Evolutionary conservation across 768 basidiomycete species (phyloP).

Genomic region (Phanerodontia chrysosporium): DNA sequence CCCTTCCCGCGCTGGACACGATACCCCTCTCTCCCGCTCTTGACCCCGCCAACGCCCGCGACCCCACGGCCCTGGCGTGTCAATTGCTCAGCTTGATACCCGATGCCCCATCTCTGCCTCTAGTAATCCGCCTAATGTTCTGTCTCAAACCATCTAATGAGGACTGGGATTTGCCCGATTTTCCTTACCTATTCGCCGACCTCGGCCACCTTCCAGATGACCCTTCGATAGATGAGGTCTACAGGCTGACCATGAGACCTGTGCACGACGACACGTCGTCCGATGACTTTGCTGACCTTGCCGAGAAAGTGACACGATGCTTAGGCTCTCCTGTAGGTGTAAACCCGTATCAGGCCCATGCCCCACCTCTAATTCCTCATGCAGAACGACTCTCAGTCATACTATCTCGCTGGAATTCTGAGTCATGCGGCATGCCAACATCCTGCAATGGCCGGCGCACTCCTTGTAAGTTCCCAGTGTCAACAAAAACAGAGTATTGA

Average conservation of each 20-base stretch:
- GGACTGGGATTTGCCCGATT: constrained; percentile 76
- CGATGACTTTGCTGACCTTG: constrained; percentile 51
- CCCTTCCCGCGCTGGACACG: constrained; percentile 31
- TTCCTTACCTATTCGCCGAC: constrained; percentile 67
- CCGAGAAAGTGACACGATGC: constrained; percentile 48
- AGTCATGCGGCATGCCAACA: constrained; percentile 64
- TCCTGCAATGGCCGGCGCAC: constrained; percentile 36
- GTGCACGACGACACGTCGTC: constrained; percentile 51
- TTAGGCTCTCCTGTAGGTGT: constrained; percentile 53
- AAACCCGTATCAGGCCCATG: background rate
- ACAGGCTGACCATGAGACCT: constrained; percentile 50
- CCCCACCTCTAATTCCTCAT: background rate
- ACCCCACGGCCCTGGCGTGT: constrained; percentile 60
- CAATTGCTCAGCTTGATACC: constrained; percentile 60
- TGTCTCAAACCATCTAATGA: constrained; percentile 74
- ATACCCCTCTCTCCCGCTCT: constrained; percentile 44
- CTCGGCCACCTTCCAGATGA: constrained; percentile 46
- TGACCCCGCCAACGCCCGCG: constrained; percentile 55
- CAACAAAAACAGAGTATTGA: background rate
- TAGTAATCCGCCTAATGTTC: constrained; percentile 70
- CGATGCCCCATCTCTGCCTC: constrained; percentile 55
- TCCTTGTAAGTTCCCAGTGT: constrained; percentile 40
- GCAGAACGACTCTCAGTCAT: constrained; percentile 54
- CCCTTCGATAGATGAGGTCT: constrained; percentile 55
- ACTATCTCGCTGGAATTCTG: constrained; percentile 58